Evolutionary conservation across 768 basidiomycete species (phyloP).

Genomic region (Melanogaster broomeanus): DNA sequence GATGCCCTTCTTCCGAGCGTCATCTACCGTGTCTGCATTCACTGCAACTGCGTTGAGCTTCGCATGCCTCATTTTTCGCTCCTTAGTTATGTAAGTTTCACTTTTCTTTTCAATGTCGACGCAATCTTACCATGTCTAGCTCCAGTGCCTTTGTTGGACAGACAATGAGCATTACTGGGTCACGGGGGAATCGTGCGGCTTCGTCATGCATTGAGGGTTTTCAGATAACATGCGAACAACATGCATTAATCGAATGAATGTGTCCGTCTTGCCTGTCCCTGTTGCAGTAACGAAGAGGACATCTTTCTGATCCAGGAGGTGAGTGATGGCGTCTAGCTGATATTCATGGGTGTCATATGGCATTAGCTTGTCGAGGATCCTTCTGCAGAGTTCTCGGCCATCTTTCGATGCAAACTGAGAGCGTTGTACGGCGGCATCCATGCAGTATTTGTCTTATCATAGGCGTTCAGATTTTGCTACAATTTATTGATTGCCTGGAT

Average conservation of each 20-base stretch:
- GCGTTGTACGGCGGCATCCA: too few relatives aligned
- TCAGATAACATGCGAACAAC: not conserved
- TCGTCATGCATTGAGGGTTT: not conserved
- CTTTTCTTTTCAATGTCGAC: too few relatives aligned
- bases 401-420: not conserved
- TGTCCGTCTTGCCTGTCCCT: constrained; percentile 7
- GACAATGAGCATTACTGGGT: constrained; percentile 20
- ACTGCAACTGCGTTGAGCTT: too few relatives aligned
- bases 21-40: too few relatives aligned
- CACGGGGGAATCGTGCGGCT: constrained; percentile 9
- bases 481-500: too few relatives aligned
- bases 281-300: too few relatives aligned
- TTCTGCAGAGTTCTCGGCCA: not conserved
- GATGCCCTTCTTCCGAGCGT: too few relatives aligned
- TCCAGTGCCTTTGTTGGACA: constrained; percentile 25
- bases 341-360: constrained; percentile 5
- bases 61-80: too few relatives aligned
- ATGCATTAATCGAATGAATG: constrained; percentile 7
- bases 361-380: not conserved
- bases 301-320: too few relatives aligned
- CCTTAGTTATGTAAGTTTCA: too few relatives aligned
- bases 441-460: not conserved
- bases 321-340: too few relatives aligned
- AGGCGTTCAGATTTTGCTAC: not conserved
- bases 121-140: constrained; percentile 23